Base-by-base conservation (phyloP, 805 yeast species). In the Danielia reshetovae region DNA sequence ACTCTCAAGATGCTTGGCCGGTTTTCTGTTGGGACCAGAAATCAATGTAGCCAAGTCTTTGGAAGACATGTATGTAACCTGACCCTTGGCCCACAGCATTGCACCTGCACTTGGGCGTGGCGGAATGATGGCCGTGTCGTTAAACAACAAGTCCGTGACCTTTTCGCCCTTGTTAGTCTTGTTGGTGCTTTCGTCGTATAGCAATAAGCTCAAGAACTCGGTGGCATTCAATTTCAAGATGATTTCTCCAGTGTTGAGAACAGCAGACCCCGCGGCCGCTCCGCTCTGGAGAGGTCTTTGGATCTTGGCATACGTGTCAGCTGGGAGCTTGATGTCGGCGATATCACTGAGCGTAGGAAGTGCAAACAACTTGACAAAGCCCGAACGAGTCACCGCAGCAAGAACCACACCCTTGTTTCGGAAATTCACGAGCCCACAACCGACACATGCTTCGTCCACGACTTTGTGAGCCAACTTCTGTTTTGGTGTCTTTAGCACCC, bases 11-110 rank as follows among this genome's bases (percentile, higher is more conserved):
- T 71, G 68, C 50, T 76, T 79, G 1, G 81, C 68, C 14, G 70
- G 62, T 29, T 81, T 77, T 43, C 95, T 72, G 35, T 77, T 75
- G 0, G 80, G 81, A 1, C 97, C 97, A 4, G 84, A 85, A 24
- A 90, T 69, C 28, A 86, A 52, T 9, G 51, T 35, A 39, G 83
- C 81, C 34, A 93, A 65, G 42, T 85, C 95, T 1, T 71, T 68
- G 15, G 72, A 56, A 2, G 79, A 63, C n/a, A 81, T 71, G 41
- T 72, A 69, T 13, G 77, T 76, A 0, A 82, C 64, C 29, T 57
- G 63, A 3, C 96, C 96, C 45, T 81, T 77, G 5, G 93, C 85
- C 93, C 96, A 85, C 56, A 82, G 90, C 28, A 85, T 65, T 0
- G 93, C 75, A 24, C 87, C 77, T 5, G 85, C 77, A 4, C 76